phyloP scores from a whole-genome alignment of 208 protist species.

The Strigomonas galati region DNA sequence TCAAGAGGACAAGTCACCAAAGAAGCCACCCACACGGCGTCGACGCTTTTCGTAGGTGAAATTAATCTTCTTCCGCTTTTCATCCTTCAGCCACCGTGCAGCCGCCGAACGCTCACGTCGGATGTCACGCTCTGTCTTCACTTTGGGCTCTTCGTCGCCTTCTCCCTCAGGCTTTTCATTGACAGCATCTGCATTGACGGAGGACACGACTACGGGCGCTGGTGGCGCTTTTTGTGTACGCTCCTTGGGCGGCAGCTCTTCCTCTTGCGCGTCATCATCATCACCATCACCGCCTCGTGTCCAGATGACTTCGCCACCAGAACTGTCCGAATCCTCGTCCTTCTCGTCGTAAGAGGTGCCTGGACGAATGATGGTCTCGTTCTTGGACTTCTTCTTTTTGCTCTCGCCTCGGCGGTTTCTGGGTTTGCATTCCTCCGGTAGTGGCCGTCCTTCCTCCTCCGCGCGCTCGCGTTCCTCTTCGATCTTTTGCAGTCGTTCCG shows the following conservation, averaged over 20 bases:
- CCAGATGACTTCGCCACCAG: no score
- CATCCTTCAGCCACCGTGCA: slow-evolving; percentile 80
- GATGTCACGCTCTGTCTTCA: slow-evolving; percentile 47
- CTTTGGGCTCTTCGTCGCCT: slow-evolving; percentile 31
- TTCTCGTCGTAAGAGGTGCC: background rate
- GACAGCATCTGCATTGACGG: background rate
- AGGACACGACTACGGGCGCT: no score
- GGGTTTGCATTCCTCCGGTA: background rate
- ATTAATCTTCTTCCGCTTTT: slow-evolving; percentile 84
- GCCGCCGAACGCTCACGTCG: slow-evolving; percentile 75
- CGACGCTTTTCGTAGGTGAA: slow-evolving; percentile 84
- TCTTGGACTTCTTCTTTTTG: background rate
- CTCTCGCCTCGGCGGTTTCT: background rate
- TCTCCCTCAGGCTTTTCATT: background rate
- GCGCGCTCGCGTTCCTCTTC: background rate
- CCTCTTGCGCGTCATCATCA: no score
- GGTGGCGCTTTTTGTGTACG: background rate
- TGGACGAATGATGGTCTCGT: background rate
- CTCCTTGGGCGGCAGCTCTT: no score
- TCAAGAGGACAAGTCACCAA: slow-evolving; percentile 49
- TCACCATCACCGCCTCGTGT: no score
- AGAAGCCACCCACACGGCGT: slow-evolving; percentile 82
- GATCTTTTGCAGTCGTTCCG: background rate
- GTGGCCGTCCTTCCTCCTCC: background rate
- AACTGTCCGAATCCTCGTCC: no score